These are phyloP conservation scores for Pseudoneurospora amorphoporcata DNA, from an alignment of 495 filamentous ascomycete species.

Conservation along the genomic window DNA sequence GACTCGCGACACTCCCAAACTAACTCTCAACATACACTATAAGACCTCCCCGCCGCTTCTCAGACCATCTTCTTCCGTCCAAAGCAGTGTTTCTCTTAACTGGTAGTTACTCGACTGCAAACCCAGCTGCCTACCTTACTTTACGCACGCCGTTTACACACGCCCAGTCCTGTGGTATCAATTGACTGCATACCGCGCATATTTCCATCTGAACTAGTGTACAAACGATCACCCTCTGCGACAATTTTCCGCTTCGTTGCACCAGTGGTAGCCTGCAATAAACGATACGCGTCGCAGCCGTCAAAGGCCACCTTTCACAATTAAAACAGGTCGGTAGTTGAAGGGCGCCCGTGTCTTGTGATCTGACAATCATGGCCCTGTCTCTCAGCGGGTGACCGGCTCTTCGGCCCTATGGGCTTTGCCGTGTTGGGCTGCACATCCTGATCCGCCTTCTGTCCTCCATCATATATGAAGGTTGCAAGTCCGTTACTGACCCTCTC, in stretches of 20 bases:
- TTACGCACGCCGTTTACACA: not conserved
- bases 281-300: not conserved
- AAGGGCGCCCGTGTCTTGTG: not conserved
- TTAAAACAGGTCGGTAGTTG: not conserved
- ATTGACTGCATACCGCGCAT: not conserved
- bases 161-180: not conserved
- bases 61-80: not conserved
- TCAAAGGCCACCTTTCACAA: not conserved
- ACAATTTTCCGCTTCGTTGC: not conserved
- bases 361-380: not conserved
- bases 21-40: not conserved
- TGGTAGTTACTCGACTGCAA: not conserved
- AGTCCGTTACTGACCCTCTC: not conserved
- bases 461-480: not conserved
- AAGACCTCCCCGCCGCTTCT: not conserved
- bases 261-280: not conserved
- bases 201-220: not conserved
- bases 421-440: not conserved
- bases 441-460: not conserved
- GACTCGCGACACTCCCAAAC: not conserved
- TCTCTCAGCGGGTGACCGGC: not conserved
- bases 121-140: not conserved
- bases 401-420: not conserved
- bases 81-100: not conserved
- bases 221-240: not conserved